A percentile compares a stretch with the other conserved stretches of the same genome.
Evolutionary conservation across 2,329 filamentous ascomycete genomes (phyloP).

Genomic region (Periconia macrospinosa): DNA sequence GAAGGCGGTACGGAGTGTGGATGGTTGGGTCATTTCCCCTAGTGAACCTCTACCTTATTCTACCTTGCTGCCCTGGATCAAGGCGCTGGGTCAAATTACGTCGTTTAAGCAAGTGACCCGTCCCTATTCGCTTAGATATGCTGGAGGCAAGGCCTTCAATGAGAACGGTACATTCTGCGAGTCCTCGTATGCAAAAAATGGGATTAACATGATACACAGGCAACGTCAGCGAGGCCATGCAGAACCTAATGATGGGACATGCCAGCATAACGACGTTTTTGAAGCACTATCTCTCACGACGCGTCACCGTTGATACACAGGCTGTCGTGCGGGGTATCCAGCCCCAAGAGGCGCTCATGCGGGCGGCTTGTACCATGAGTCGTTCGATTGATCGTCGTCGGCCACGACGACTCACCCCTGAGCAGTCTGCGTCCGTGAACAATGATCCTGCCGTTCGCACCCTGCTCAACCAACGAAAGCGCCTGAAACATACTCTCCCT

Average conservation of each 20-base stretch:
- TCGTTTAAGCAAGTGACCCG: constrained; percentile 35
- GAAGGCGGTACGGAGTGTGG: constrained; percentile 20
- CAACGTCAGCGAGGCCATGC: constrained; percentile 31
- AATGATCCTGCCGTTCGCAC: constrained; percentile 11
- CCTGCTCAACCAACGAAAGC: constrained; percentile 12
- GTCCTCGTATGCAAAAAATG: neutral
- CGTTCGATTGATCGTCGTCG: constrained; percentile 14
- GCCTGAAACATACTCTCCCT: constrained; percentile 14
- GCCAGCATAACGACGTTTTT: constrained; percentile 13
- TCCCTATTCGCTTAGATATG: constrained; percentile 41
- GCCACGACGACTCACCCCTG: constrained; percentile 12
- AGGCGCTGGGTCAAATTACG: constrained; percentile 34
- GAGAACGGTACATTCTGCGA: constrained; percentile 35
- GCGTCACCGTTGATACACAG: constrained; percentile 15
- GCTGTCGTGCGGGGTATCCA: constrained; percentile 15
- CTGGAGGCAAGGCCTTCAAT: constrained; percentile 42
- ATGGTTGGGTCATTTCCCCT: constrained; percentile 28
- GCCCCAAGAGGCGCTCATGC: constrained; percentile 15
- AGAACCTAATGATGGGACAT: constrained; percentile 37
- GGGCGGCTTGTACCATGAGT: constrained; percentile 20
- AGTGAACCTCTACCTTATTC: constrained; percentile 25
- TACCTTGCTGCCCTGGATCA: constrained; percentile 30
- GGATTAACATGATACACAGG: constrained; percentile 13
- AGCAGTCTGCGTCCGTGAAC: constrained; percentile 18
- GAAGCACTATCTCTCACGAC: constrained; percentile 17